Percentiles rank a stretch among this genome's conserved stretches.
Evolutionary conservation across 1,284 basidiomycete genomes (phyloP).

Genomic region (Puccinia polysora): DNA sequence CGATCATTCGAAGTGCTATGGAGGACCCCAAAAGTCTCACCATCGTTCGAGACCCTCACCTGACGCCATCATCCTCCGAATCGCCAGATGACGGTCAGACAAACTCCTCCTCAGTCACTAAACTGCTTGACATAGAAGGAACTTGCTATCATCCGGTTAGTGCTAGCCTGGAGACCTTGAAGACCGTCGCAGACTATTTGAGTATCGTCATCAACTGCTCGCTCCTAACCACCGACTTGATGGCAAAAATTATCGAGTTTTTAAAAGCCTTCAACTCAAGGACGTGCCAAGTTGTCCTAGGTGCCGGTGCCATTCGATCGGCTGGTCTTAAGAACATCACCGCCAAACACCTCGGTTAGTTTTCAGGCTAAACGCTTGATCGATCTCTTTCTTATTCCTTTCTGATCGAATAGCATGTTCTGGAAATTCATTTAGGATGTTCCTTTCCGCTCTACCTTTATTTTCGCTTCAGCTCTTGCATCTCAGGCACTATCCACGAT

Average conservation of each 20-base stretch:
- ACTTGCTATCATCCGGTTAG: constrained; percentile 76
- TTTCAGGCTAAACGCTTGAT: constrained; percentile 36
- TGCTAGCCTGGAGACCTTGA: constrained; percentile 74
- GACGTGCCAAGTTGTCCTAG: constrained; percentile 95
- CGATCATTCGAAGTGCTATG: constrained; percentile 75
- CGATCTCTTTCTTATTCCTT: not conserved
- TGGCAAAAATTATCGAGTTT: constrained; percentile 90
- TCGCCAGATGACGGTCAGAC: too few relatives aligned
- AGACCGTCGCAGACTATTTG: constrained; percentile 77
- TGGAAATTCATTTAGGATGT: constrained; percentile 3
- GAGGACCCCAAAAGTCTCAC: constrained; percentile 69
- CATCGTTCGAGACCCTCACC: not conserved
- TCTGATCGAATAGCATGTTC: constrained; percentile 27
- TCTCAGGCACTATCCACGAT: constrained; percentile 91
- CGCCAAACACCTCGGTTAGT: constrained; percentile 84
- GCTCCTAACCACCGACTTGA: constrained; percentile 83
- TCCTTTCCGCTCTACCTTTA: not conserved
- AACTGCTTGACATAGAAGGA: constrained; percentile 77
- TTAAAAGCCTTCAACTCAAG: constrained; percentile 95
- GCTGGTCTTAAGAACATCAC: constrained; percentile 98
- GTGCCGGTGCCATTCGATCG: constrained; percentile 94
- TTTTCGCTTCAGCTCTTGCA: constrained; percentile 66
- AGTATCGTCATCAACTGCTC: constrained; percentile 81
- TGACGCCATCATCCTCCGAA: constrained; percentile 43
- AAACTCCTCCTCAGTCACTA: too few relatives aligned